These are phyloP conservation scores for Hydnomerulius pinastri DNA, from an alignment of 768 basidiomycete genomes.

Conservation along the genomic window DNA sequence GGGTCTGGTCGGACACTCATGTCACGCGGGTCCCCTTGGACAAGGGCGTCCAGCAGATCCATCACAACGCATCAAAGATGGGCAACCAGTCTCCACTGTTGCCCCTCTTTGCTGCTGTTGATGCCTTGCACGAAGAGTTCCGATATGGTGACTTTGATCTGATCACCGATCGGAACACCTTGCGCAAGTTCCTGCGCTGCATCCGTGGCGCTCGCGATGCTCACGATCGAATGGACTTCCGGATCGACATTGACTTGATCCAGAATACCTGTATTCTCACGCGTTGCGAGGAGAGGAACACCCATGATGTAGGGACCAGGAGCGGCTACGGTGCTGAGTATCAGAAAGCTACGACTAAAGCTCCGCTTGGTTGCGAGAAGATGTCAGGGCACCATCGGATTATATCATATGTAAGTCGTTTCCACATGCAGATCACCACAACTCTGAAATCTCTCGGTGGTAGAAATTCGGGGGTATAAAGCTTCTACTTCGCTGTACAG, in stretches of 20 bases:
- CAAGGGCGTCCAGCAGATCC: slow-evolving; percentile 46
- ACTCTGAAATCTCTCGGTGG: neutral
- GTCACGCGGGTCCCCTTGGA: slow-evolving; percentile 61
- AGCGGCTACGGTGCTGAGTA: slow-evolving; percentile 62
- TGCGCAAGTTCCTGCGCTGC: slow-evolving; percentile 67
- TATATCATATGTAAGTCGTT: slow-evolving; percentile 55
- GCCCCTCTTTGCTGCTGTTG: slow-evolving; percentile 63
- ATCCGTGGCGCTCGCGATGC: slow-evolving; percentile 8
- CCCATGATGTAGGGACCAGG: slow-evolving; percentile 17
- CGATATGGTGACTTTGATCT: slow-evolving; percentile 39
- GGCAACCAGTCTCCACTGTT: slow-evolving; percentile 41
- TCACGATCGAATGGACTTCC: slow-evolving; percentile 44
- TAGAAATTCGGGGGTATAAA: slow-evolving; percentile 62
- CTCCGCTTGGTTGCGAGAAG: slow-evolving; percentile 48
- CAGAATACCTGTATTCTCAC: slow-evolving; percentile 64
- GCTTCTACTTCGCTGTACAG: slow-evolving; percentile 59
- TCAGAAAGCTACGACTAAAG: slow-evolving; percentile 54
- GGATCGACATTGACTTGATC: slow-evolving; percentile 68
- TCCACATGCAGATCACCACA: neutral
- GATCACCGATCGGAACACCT: slow-evolving; percentile 65
- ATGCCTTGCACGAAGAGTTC: slow-evolving; percentile 35
- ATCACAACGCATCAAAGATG: slow-evolving; percentile 58
- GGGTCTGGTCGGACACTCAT: slow-evolving; percentile 51
- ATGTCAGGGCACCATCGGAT: slow-evolving; percentile 63
- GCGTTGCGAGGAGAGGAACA: slow-evolving; percentile 47